Base-by-base conservation (phyloP, 805 yeast genomes). In the Millerozyma miso region DNA sequence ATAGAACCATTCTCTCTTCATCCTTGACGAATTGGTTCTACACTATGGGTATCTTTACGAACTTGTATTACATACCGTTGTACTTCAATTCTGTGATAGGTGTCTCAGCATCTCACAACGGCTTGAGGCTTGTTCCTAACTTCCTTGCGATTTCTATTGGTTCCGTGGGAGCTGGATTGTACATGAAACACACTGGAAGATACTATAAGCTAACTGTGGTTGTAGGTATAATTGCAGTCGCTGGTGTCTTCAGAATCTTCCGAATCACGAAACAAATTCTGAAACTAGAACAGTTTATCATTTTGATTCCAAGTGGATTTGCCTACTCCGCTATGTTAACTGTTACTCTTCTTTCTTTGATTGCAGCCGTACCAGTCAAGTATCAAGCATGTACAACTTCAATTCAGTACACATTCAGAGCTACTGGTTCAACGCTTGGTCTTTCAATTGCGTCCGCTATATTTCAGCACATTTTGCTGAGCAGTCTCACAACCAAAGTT, bases 361-460 rank as follows among this genome's bases (percentile, higher is more conserved):
- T 88, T 41, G 82, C 93, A 0, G 78, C 93, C 1, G 93, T 84
- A 2, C 81, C 85, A 7, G 61, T 69, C 17, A 73, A 76, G 40
- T 76, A 73, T 54, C 96, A 88, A 61, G 96, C 97, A 1, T 76
- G 88, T 16, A 84, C 91, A 2, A 89, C 97, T 0, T 86, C 96
- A 0, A 85, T 90, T 44, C 95, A 88, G 56, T 89, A 90, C 59
- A 89, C 90, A 0, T 88, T 85, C 68, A 74, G 95, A 55, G 83
- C 91, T 7, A 82, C 89, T 0, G 96, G 95, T 0, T 83, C 91
- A n/a, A 85, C 93, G 0, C 62, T 87, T 38, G 95, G 95, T 32
- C 89, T 88, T 13, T 69, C 90, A 1, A 52, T 81, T 10, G 81
- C 86, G 0, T 74, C 85, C 16, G 81, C 88, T 3, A 67, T 83